These are phyloP conservation scores for Onygenales sp. DNA, from an alignment of 2,329 filamentous ascomycete genomes.

Conservation along the genomic window DNA sequence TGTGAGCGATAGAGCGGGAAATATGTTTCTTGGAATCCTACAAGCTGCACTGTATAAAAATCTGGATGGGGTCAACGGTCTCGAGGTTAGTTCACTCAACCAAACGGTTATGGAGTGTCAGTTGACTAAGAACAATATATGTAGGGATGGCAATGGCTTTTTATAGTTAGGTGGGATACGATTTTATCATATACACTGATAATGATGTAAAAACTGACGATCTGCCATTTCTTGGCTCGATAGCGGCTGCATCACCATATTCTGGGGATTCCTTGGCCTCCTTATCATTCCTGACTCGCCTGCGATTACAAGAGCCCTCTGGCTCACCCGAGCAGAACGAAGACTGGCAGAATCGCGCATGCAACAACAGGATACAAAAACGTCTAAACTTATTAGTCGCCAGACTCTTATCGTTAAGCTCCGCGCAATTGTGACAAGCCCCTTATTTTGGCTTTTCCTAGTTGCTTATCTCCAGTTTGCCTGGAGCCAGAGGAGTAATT, in stretches of 20 bases:
- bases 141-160: background rate
- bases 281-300: constrained; percentile 14
- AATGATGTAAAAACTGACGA: too few relatives aligned
- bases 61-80: constrained; percentile 6
- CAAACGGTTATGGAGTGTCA: background rate
- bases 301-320: constrained; percentile 10
- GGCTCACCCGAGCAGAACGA: constrained; percentile 11
- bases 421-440: background rate
- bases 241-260: constrained; percentile 11
- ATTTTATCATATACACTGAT: background rate
- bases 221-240: background rate
- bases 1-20: constrained; percentile 10
- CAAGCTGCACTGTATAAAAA: constrained; percentile 13
- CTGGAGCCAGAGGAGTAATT: constrained; percentile 13
- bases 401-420: constrained; percentile 3
- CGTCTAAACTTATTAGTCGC: constrained; percentile 11
- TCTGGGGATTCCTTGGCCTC: constrained; percentile 11
- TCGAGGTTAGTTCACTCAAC: background rate
- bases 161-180: background rate
- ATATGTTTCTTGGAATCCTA: constrained; percentile 13
- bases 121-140: background rate
- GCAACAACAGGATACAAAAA: constrained; percentile 9
- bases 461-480: constrained; percentile 10
- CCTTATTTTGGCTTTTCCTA: constrained; percentile 11
- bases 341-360: constrained; percentile 9